phyloP scores from a whole-genome alignment of 1,284 basidiomycete genomes.

The Cystobasidium pallidum region DNA sequence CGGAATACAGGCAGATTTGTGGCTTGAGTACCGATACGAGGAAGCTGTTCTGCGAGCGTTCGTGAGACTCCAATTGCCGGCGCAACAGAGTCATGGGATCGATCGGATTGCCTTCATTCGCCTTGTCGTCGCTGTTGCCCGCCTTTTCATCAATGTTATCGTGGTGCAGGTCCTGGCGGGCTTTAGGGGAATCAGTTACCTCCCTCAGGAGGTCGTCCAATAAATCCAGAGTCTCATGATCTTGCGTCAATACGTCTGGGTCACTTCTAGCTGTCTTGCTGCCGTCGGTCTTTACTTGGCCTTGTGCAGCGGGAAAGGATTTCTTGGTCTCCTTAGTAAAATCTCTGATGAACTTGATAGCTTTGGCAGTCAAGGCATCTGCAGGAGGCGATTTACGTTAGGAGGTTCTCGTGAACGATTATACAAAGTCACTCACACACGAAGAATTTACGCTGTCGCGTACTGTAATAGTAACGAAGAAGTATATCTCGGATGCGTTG shows the following conservation, averaged over 20 bases:
- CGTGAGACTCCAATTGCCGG: constrained; percentile 57
- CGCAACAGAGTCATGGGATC: constrained; percentile 50
- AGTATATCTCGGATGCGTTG: constrained; percentile 79
- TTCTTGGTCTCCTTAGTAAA: constrained; percentile 63
- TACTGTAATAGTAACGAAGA: constrained; percentile 87
- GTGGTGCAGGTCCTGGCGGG: neutral
- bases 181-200: constrained; percentile 43
- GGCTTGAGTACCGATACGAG: constrained; percentile 86
- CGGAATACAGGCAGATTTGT: constrained; percentile 79
- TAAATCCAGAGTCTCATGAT: constrained; percentile 35
- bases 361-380: constrained; percentile 59
- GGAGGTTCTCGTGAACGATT: neutral
- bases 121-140: constrained; percentile 32
- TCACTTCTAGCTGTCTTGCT: constrained; percentile 18
- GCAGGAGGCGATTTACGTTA: neutral
- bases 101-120: constrained; percentile 4
- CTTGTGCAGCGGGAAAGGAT: constrained; percentile 2
- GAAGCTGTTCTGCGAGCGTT: constrained; percentile 65
- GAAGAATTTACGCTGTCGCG: constrained; percentile 70
- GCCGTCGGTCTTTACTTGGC: constrained; percentile 48
- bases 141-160: neutral
- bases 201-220: constrained; percentile 54
- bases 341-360: constrained; percentile 80
- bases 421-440: constrained; percentile 61
- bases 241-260: constrained; percentile 23